Evolutionary conservation across 2,329 filamentous ascomycete species (phyloP), one percentile per base, ranked within the genome.

Genomic region (Sporothrix variecibatus): DNA sequence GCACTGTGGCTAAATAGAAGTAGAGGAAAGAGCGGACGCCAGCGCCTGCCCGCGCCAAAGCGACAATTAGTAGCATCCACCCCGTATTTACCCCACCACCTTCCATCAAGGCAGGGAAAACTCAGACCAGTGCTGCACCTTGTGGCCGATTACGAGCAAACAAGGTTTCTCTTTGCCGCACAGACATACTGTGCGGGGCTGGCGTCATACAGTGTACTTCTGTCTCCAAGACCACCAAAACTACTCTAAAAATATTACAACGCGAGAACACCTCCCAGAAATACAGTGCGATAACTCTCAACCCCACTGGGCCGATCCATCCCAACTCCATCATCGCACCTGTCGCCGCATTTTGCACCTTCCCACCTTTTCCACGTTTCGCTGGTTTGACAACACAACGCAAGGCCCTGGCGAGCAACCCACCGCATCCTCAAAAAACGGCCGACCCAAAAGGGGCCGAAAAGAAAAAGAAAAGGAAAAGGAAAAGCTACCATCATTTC

Each of bases 61-160:
- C 15, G 28, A 28, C 28, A 38, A 20, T 20, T 40, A 64, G 62
- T 40, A 46, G n/a, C 64, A 68, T n/a, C 43, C 23, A 49, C 40
- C 53, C 72, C 72, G 72, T 73, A 73, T 73, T 73, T 70, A 73
- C 72, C 72, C 72, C 72, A 73, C 72, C 40, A 62, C 51, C 65
- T 56, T 64, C 65, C 40, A 62, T n/a, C 11, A 62, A 38, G 62
- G 20, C 34, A 31, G 34, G 34, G 51, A 38, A 49, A 49, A 49
- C 64, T 28, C 38, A 65, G 64, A 34, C 51, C 62, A 73, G 26
- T 34, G 65, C 65, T 51, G 65, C 43, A 68, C 43, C 65, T 51
- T 46, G 62, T 12, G 62, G 62, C 38, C 62, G 62, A 46, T 67
- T 67, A 67, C 62, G 62, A 65, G 62, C 38, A 67, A 67, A 65